Evolutionary conservation across 2,329 filamentous ascomycete genomes (phyloP), one percentile per base, ranked within the genome.

Genomic region (Epichloe elymi): DNA sequence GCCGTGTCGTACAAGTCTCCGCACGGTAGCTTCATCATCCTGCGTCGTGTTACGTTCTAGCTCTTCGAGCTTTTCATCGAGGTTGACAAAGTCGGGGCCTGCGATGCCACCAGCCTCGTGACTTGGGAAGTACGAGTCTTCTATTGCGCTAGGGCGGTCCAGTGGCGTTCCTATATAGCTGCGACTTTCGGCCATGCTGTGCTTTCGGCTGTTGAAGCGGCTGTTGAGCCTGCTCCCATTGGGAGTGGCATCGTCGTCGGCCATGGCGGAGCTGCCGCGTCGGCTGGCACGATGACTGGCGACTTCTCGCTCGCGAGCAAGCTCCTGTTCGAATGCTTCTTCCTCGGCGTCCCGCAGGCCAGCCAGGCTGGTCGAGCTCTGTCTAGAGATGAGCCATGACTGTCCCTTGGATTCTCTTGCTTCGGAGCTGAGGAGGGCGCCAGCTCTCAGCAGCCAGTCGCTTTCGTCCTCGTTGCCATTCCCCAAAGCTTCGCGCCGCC

Each of bases 361-460:
- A 0, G 73, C 67, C 17, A 85, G 70, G 59, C 76, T 82, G 8
- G 80, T 85, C 2, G 80, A 83, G 61, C 79, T 83, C 50, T 76
- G 78, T 45, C 80, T 73, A 23, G 80, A 79, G n/a, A 78, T 70
- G 19, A 86, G 74, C 83, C 83, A 86, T 14, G 76, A 69, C 64
- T 86, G 82, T 14, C 83, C 83, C 65, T 85, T 85, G 59, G 71
- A 81, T 61, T 86, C 82, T 51, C 82, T 71, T 17, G 80, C 72
- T 61, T 82, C 79, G 48, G 74, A 75, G 51, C 76, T 76, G 57
- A 86, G 76, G 45, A 82, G 61, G 6, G 79, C 79, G 45, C 81
- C 82, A 0, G 80, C 75, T 33, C 81, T 74, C 23, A 83, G 69
- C 44, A 86, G 67, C 82, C 82, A 86, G 65, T 84, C 81, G 51